Base-by-base conservation (phyloP, 2,329 filamentous ascomycete species). In the Colletotrichum spinosum region DNA sequence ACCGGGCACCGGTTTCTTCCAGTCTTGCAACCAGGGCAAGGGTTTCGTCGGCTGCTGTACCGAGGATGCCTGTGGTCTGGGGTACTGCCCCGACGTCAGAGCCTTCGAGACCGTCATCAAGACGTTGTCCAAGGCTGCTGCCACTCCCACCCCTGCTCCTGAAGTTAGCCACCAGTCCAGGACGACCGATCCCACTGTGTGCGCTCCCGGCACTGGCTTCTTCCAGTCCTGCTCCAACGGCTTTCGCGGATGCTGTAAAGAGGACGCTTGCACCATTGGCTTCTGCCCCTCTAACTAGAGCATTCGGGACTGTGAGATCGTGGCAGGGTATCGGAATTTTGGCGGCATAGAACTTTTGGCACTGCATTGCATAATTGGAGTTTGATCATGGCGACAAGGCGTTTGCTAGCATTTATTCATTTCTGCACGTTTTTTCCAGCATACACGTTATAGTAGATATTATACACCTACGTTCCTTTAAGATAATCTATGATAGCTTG, bases 1-100 rank as follows among this genome's bases (percentile, higher is more conserved):
- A 9, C 50, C 57, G 2, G 57, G 57, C 2, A 60, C 57, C 8
- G 57, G 57, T 2, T 65, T 54, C 44, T 65, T 53, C 44, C 61
- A 65, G n/a, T 52, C 51, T n/a, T 65, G 61, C 61, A 38, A 49
- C 15, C 60, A 65, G n/a, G 61, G 61, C 15, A 65, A 65, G n/a
- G 61, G 61, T 34, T 65, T 65, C 55, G n/a, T 35, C 6, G 61
- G 61, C 4, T 65, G 61, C 51, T 65, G 61, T 56, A 65, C 48
- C 15, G 6, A 35, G 8, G 61, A 65, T 33, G 57, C 57, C 15
- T 60, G 57, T 50, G 11, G 33, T 17, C 8, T 45, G 4, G 41
- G 57, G 6, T 60, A 54, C 41, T 60, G 56, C 34, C 35, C 56
- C 17, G 8, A 33, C n/a, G 15, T 44, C 41, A 48, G 39, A 10